Percentiles rank a stretch among this genome's conserved stretches.
phyloP scores from a whole-genome alignment of 2,329 filamentous ascomycete genomes.

The Malbranchea zuffiana region DNA sequence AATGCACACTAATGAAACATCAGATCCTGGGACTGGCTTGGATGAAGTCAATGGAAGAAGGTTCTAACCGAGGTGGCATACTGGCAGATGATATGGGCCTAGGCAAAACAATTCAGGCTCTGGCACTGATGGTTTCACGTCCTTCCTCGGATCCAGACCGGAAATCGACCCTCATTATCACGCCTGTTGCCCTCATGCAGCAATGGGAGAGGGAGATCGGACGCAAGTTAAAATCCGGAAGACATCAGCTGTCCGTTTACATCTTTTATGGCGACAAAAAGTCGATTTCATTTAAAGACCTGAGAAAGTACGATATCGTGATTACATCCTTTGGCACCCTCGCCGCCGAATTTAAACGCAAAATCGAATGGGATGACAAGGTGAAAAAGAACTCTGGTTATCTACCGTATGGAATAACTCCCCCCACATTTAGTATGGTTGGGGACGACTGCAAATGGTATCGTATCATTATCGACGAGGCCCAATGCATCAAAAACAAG shows the following conservation, averaged over 20 bases:
- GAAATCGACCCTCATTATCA: slow-evolving; percentile 73
- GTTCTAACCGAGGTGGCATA: slow-evolving; percentile 62
- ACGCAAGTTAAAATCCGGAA: slow-evolving; percentile 50
- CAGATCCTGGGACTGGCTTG: slow-evolving; percentile 68
- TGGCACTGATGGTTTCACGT: slow-evolving; percentile 62
- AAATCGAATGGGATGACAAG: slow-evolving; percentile 42
- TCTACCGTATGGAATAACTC: no score
- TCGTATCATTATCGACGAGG: slow-evolving; percentile 65
- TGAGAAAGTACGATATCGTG: slow-evolving; percentile 61
- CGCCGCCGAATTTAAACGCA: slow-evolving; percentile 54
- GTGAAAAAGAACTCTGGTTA: slow-evolving; percentile 37
- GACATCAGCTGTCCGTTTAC: slow-evolving; percentile 51
- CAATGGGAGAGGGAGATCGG: slow-evolving; percentile 78
- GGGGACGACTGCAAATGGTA: slow-evolving; percentile 53
- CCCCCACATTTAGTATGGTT: no score
- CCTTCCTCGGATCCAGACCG: slow-evolving; percentile 47
- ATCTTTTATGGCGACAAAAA: slow-evolving; percentile 58
- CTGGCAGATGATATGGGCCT: slow-evolving; percentile 74
- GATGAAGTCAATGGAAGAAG: slow-evolving; percentile 64
- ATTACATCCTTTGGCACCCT: slow-evolving; percentile 70
- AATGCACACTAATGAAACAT: slow-evolving; percentile 62
- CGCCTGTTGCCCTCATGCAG: slow-evolving; percentile 65
- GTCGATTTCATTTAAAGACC: slow-evolving; percentile 44
- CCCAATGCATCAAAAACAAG: slow-evolving; percentile 70
- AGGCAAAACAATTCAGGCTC: slow-evolving; percentile 72